Evolutionary conservation across 192 early-diverging fungal genomes (phyloP), one percentile per base, ranked within the genome.

Genomic region (Coemansia sp.): DNA sequence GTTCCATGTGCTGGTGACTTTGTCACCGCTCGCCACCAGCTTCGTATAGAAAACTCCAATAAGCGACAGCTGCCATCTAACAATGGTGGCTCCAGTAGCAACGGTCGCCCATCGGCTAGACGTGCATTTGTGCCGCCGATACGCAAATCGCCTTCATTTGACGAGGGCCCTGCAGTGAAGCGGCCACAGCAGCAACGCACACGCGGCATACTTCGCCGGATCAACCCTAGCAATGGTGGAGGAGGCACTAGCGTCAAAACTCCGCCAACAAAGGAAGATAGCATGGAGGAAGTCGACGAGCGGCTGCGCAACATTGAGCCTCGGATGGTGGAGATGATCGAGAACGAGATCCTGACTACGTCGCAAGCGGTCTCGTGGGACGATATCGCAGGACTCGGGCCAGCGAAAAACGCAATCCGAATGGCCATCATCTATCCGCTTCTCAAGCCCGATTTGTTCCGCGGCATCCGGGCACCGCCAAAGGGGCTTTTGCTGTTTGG

Each of bases 401-500:
- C 92, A 35, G 94, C 94, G 21, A 96, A 96, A 70, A 70, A 77
- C 34, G 85, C 91, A 0, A 88, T 95, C 55, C 83, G 84, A 21
- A 93, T 95, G 74, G 87, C 87, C 1, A 90, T 95, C 0, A 90
- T 92, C 10, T 93, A 87, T 79, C 94, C 94, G 25, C 88, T 94
- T 82, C 74, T 82, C 26, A 84, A 87, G 21, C 88, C 88, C 20
- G 94, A 95, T 66, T 87, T 95, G 49, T 96, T 96, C 74, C 87
- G 82, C n/a, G 94, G 94, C 4, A 74, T 95, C 4, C 79, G 93
- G 4, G 78, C 88, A 1, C 93, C 94, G 3, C 85, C 91, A 25
- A 95, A 94, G 79, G 93, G 90, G 3, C 74, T 96, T 31, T 71
- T 95, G 0, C 69, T 95, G 16, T 96, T 94, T 82, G 95, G 95